Base-by-base conservation (phyloP, 148 eudicot genomes). In the Bassia scoparia region DNA sequence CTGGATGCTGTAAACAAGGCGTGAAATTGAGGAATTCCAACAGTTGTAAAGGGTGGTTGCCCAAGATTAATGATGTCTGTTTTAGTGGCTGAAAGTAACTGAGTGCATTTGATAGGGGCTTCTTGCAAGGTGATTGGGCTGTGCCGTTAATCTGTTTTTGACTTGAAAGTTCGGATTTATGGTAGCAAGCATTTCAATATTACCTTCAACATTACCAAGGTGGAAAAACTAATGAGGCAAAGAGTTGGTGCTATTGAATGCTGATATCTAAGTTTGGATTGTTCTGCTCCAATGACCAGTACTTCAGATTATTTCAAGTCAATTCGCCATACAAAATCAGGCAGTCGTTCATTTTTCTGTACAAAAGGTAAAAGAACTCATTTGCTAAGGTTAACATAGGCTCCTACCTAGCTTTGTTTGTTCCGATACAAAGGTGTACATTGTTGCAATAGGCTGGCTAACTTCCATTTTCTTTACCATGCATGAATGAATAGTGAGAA, bases 341-440 rank as follows among this genome's bases (percentile, higher is more conserved):
- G 7, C 3, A 3, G 7, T 37, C 7, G 3, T 37, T 3, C 41
- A 3, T 7, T 37, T 3, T 37, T 3, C 3, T 3, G 7, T 37
- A 37, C 7, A 3, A 3, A 3, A 7, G 18, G 30, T 10, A 35
- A 43, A 53, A 23, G 10, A 76, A 62, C 52, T 58, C 61, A 44
- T 71, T 5, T 26, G 21, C 63, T 60, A 16, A 16, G 10, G 3
- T 60, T 35, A 60, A 60, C 37, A n/a, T 50, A 23, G 35, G 2
- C 56, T 73, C 76, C 81, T 46, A 72, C 33, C 65, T 72, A 67
- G 66, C 26, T 72, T 17, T 44, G 61, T 43, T 30, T 58, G 61
- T 60, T 67, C 15, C 56, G 26, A 24, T 41, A 55, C 7, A 68
- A 17, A 67, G 53, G 44, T 71, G 27, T 56, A 29, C 23, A 38